A percentile compares a stretch with the other conserved stretches of the same genome.
phyloP scores from a whole-genome alignment of 2,329 filamentous ascomycete genomes.

The Hymenoscyphus fructigenus region DNA sequence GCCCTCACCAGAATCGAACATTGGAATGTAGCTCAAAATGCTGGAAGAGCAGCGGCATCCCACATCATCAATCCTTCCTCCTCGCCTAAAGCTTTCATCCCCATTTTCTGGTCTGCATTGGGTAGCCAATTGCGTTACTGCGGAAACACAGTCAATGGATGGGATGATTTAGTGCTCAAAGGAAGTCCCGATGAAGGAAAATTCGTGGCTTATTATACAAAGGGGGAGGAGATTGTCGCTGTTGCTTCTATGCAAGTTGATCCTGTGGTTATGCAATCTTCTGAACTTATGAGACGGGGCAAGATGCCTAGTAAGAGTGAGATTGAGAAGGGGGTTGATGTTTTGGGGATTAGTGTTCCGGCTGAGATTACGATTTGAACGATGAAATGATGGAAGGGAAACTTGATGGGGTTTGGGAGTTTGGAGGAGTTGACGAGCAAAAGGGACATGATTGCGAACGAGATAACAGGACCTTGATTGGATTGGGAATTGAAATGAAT shows the following conservation, averaged over 20 bases:
- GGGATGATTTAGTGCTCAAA: conserved; percentile 79
- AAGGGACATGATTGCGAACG: background rate
- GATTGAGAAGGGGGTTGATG: conserved; percentile 58
- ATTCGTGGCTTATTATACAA: conserved; percentile 87
- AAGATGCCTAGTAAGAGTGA: conserved; percentile 84
- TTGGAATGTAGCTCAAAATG: conserved; percentile 97
- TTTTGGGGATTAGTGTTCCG: conserved; percentile 30
- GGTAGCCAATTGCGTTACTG: conserved; percentile 90
- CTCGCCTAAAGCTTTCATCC: conserved; percentile 73
- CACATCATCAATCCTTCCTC: conserved; percentile 68
- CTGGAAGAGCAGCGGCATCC: conserved; percentile 75
- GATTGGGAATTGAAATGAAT: no score
- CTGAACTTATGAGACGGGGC: conserved; percentile 78
- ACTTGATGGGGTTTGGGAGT: background rate
- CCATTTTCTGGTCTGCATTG: conserved; percentile 95
- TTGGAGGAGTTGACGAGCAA: background rate
- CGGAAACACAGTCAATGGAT: conserved; percentile 79
- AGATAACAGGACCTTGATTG: background rate
- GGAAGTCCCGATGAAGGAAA: conserved; percentile 75
- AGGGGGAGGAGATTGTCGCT: conserved; percentile 83
- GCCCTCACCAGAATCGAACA: conserved; percentile 84
- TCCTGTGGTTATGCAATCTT: conserved; percentile 77
- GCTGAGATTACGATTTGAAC: conserved; percentile 27
- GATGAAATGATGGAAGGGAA: background rate
- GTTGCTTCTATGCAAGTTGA: conserved; percentile 90